These are phyloP conservation scores for Aspergillus alliaceus DNA, from an alignment of 2,329 filamentous ascomycete species.

Conservation along the genomic window DNA sequence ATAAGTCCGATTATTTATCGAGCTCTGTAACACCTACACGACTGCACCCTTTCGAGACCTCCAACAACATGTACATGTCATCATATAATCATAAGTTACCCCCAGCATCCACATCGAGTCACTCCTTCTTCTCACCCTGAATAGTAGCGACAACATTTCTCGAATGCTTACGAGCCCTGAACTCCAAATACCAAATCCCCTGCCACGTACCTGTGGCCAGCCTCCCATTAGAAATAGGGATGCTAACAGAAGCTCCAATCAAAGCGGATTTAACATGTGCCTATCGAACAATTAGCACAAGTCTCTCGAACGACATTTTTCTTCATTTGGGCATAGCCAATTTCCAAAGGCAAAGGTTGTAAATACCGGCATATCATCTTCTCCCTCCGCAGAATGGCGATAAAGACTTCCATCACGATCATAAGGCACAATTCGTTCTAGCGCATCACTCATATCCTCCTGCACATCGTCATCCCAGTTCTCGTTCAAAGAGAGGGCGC, in stretches of 20 bases:
- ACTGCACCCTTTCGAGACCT: not conserved
- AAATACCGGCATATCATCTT: constrained; percentile 89
- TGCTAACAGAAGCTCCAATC: constrained; percentile 82
- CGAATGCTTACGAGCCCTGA: constrained; percentile 72
- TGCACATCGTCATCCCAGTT: constrained; percentile 87
- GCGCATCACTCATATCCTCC: constrained; percentile 86
- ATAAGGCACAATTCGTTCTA: constrained; percentile 86
- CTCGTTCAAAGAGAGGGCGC: constrained; percentile 88
- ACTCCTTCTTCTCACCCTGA: constrained; percentile 71
- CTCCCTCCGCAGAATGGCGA: constrained; percentile 80
- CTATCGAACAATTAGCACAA: constrained; percentile 38
- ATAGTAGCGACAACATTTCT: constrained; percentile 89
- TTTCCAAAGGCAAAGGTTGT: constrained; percentile 21
- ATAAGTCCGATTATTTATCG: not conserved
- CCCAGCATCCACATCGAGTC: constrained; percentile 16
- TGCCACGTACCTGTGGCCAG: constrained; percentile 65
- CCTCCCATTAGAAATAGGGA: constrained; percentile 85
- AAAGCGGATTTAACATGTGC: constrained; percentile 92
- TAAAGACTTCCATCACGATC: constrained; percentile 77
- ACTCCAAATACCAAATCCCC: constrained; percentile 93
- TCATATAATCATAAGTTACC: constrained; percentile 1
- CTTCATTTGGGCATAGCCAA: not conserved
- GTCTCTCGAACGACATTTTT: no score
- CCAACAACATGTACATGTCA: not conserved
- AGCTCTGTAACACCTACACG: not conserved